A percentile compares a stretch with the other conserved stretches of the same genome.
These are phyloP conservation scores for Citrus sp. DNA, from an alignment of 345 rosid species.

Conservation along the genomic window DNA sequence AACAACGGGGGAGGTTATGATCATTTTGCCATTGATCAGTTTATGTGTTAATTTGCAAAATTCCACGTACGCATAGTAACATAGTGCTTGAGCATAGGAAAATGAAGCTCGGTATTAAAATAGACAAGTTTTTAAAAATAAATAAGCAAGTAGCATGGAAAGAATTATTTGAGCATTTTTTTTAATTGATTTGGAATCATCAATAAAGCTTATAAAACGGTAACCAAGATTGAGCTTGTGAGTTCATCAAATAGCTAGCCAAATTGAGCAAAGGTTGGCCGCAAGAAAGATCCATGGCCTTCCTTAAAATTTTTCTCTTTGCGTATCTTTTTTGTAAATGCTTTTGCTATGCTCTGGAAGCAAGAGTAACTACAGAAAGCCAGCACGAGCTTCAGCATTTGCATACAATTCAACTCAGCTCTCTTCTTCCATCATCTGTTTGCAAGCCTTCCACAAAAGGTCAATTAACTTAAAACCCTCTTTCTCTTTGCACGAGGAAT, in stretches of 20 bases:
- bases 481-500: neutral
- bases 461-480: neutral
- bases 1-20: too few species aligned
- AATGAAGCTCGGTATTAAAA: neutral
- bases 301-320: neutral
- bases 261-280: neutral
- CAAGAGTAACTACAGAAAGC: slow-evolving; percentile 10
- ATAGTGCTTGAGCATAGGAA: neutral
- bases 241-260: neutral
- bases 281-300: neutral
- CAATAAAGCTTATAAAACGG: neutral
- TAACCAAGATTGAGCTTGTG: neutral
- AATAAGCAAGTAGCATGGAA: neutral
- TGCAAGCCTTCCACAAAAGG: slow-evolving; percentile 49
- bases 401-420: slow-evolving; percentile 39
- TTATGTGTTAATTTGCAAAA: too few species aligned
- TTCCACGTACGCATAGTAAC: neutral
- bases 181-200: neutral
- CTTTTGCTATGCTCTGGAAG: slow-evolving; percentile 25
- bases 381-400: slow-evolving; percentile 7
- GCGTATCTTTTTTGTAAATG: slow-evolving; percentile 18
- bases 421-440: slow-evolving; percentile 46
- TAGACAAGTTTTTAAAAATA: too few species aligned
- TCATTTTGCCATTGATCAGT: too few species aligned
- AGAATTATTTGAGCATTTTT: too few species aligned